Evolutionary conservation across 352 stramenopile genomes (phyloP).

Genomic region (Pythium dissotocum): DNA sequence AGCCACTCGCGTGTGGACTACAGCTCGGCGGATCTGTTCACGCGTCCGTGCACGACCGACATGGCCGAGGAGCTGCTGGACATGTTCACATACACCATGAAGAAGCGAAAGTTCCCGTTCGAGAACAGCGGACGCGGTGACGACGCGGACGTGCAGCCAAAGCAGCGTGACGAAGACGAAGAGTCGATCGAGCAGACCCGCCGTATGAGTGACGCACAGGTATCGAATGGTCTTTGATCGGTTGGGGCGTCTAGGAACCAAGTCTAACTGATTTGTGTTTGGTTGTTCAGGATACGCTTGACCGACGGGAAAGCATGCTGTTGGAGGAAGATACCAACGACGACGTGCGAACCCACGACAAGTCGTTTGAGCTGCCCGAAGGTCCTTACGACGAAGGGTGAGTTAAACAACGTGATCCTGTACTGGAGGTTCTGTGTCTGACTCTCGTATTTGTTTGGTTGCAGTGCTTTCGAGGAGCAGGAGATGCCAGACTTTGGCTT

Average conservation of each 20-base stretch:
- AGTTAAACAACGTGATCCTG: not conserved
- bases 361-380: slow-evolving; percentile 29
- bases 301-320: slow-evolving; percentile 23
- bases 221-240: slow-evolving; percentile 20
- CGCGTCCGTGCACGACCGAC: slow-evolving; percentile 49
- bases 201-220: slow-evolving; percentile 61
- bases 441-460: slow-evolving; percentile 4
- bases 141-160: not conserved
- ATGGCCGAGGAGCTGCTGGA: slow-evolving; percentile 60
- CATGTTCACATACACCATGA: slow-evolving; percentile 88
- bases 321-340: slow-evolving; percentile 14
- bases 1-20: slow-evolving; percentile 32
- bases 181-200: slow-evolving; percentile 70
- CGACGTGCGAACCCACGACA: slow-evolving; percentile 11
- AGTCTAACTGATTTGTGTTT: not conserved
- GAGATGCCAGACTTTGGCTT: slow-evolving; percentile 57
- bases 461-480: slow-evolving; percentile 39
- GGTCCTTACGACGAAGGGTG: slow-evolving; percentile 19
- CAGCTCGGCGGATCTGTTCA: slow-evolving; percentile 51
- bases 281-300: not conserved
- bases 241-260: no score
- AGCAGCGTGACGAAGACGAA: slow-evolving; percentile 28
- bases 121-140: slow-evolving; percentile 22
- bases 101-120: slow-evolving; percentile 84
- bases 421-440: not conserved